phyloP scores from a whole-genome alignment of 192 early-diverging fungal genomes.

The Diversispora eburnea region DNA sequence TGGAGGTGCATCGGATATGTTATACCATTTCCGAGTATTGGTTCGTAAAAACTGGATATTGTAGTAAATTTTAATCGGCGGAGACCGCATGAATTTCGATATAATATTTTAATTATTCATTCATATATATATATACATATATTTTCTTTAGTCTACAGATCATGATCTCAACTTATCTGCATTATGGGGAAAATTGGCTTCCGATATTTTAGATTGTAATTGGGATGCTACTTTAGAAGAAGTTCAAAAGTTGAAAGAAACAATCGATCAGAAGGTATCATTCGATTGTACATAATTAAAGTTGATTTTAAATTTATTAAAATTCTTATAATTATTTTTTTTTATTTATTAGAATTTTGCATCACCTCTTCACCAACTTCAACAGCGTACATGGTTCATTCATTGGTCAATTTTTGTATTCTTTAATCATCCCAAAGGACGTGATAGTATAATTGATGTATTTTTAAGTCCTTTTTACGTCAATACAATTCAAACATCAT shows the following conservation, averaged over 20 bases:
- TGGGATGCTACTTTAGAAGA: constrained; percentile 93
- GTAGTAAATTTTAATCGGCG: neutral
- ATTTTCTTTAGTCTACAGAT: constrained; percentile 71
- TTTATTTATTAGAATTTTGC: constrained; percentile 59
- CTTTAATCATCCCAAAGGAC: constrained; percentile 96
- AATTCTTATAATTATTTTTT: neutral
- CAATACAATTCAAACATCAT: constrained; percentile 96
- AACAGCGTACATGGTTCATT: constrained; percentile 90
- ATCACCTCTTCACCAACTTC: constrained; percentile 81
- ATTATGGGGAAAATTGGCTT: constrained; percentile 95
- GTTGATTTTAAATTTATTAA: neutral
- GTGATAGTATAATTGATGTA: constrained; percentile 90
- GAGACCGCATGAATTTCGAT: too few relatives aligned
- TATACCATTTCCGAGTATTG: constrained; percentile 94
- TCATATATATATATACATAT: constrained; percentile 10
- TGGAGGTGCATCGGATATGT: constrained; percentile 84
- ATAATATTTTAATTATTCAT: too few relatives aligned
- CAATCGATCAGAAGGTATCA: constrained; percentile 75
- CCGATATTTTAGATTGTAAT: constrained; percentile 90
- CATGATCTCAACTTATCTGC: constrained; percentile 77
- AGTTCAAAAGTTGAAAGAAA: constrained; percentile 79
- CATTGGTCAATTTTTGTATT: constrained; percentile 98
- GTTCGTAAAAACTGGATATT: constrained; percentile 39
- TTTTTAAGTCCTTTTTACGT: constrained; percentile 89
- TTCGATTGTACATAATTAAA: neutral